Conservation (phyloP, 495 filamentous ascomycete species). For the Neurospora sp. region DNA sequence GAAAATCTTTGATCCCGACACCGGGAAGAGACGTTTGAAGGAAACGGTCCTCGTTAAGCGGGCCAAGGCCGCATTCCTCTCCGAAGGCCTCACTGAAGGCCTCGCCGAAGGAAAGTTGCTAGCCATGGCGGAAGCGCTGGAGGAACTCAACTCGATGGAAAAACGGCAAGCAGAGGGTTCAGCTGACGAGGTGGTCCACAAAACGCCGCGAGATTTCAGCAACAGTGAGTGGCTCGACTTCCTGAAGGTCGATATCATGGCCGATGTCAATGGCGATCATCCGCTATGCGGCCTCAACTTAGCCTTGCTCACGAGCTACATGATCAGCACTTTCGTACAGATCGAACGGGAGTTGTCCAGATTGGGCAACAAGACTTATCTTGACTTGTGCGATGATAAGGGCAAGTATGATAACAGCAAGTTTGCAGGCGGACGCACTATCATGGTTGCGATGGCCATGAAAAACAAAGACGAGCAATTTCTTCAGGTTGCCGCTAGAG, state of each 20-base stretch:
- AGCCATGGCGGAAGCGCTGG: background rate
- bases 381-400: background rate
- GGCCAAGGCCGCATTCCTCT: constrained; percentile 2
- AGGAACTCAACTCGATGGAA: background rate
- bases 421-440: background rate
- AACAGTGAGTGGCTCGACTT: constrained; percentile 11
- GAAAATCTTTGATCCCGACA: constrained; percentile 15
- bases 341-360: constrained; percentile 53
- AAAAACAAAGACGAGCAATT: background rate
- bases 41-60: constrained; percentile 26
- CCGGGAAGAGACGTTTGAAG: constrained; percentile 14
- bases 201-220: background rate
- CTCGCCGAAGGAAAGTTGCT: background rate
- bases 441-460: background rate
- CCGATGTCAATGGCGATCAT: constrained; percentile 17
- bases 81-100: background rate
- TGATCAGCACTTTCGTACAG: constrained; percentile 23
- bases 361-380: constrained; percentile 29
- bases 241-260: constrained; percentile 18
- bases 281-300: constrained; percentile 25
- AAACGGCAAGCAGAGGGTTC: background rate
- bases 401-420: background rate
- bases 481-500: background rate
- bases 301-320: constrained; percentile 12
- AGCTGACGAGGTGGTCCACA: background rate